These are phyloP conservation scores for Lolium perenne DNA, from an alignment of 176 grass and related monocot species.

Conservation along the genomic window DNA sequence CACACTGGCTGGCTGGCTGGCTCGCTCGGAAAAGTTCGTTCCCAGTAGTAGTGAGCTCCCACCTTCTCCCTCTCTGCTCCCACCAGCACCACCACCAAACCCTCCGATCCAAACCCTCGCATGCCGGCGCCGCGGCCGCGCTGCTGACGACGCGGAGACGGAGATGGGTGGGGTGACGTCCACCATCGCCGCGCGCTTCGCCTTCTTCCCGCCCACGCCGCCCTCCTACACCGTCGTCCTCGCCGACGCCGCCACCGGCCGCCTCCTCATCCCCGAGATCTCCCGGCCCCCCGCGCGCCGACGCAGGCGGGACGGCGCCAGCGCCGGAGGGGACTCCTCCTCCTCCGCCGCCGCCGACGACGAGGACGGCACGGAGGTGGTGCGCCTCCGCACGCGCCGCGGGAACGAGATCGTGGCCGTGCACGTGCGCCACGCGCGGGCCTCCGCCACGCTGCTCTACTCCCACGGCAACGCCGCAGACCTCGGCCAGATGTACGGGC, in stretches of 20 bases:
- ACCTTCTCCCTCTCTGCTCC: background rate
- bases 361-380: conserved; percentile 54
- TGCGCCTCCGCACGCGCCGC: conserved; percentile 64
- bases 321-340: conserved; percentile 13
- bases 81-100: conserved; percentile 37
- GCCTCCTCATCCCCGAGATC: conserved; percentile 79
- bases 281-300: conserved; percentile 39
- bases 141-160: conserved; percentile 31
- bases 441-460: conserved; percentile 71
- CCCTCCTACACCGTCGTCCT: conserved; percentile 82
- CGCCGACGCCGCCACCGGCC: conserved; percentile 61
- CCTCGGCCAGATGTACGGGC: conserved; percentile 73
- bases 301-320: conserved; percentile 47
- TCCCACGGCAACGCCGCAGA: conserved; percentile 78
- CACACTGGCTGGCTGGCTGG: background rate
- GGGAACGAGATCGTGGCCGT: conserved; percentile 74
- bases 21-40: conserved; percentile 3
- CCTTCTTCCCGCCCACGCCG: conserved; percentile 93
- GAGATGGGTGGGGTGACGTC: conserved; percentile 90
- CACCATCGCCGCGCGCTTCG: conserved; percentile 85
- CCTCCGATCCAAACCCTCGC: conserved; percentile 59
- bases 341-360: conserved; percentile 33
- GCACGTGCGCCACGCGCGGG: conserved; percentile 60
- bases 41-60: conserved; percentile 48
- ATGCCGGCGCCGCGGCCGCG: conserved; percentile 50